Percentiles rank a stretch among this genome's conserved stretches.
These are phyloP conservation scores for Chlorophyllum brunneum DNA, from an alignment of 768 basidiomycete species.

Conservation along the genomic window DNA sequence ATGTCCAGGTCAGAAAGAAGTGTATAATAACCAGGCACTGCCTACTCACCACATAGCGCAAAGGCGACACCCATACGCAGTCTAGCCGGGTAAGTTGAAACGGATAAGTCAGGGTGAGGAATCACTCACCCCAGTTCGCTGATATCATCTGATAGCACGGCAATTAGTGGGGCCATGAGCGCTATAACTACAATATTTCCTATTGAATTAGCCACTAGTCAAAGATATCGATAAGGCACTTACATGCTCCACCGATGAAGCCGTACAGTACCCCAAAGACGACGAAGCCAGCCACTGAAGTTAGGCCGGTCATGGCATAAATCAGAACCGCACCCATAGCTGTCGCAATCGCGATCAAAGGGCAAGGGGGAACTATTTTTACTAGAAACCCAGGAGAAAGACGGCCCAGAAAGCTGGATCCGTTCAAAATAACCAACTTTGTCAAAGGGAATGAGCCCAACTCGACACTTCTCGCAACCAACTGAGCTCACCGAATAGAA, in stretches of 20 bases:
- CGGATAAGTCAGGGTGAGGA: not conserved
- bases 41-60: slow-evolving; percentile 13
- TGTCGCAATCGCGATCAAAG: slow-evolving; percentile 15
- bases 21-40: not conserved
- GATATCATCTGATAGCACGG: slow-evolving; percentile 7
- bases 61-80: slow-evolving; percentile 18
- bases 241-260: slow-evolving; percentile 25
- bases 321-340: slow-evolving; percentile 20
- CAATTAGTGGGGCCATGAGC: slow-evolving; percentile 13
- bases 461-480: not conserved
- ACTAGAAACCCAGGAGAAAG: slow-evolving; percentile 16
- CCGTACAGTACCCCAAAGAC: slow-evolving; percentile 37
- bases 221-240: not conserved
- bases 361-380: slow-evolving; percentile 14
- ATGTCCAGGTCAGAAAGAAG: not conserved
- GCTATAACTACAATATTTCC: slow-evolving; percentile 7
- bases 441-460: not conserved
- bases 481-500: slow-evolving; percentile 33
- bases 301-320: slow-evolving; percentile 32
- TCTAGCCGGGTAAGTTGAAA: too few relatives aligned
- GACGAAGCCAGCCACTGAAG: slow-evolving; percentile 25
- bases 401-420: slow-evolving; percentile 18
- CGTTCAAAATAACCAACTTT: slow-evolving; percentile 22
- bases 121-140: slow-evolving; percentile 11
- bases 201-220: not conserved